phyloP scores from a whole-genome alignment of 768 basidiomycete species.

The Pisolithus tinctorius region DNA sequence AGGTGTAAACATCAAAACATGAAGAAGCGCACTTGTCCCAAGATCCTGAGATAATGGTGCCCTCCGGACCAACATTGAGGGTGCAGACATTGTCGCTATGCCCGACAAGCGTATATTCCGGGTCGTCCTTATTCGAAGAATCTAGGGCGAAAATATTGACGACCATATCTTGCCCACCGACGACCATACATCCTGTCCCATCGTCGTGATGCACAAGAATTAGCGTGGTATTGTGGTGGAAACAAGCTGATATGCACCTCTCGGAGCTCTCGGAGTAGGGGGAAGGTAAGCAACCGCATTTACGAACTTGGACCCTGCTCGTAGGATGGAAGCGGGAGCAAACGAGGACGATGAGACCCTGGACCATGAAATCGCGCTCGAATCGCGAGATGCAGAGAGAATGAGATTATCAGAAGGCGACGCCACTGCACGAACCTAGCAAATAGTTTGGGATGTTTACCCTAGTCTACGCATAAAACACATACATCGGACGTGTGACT shows the following conservation, averaged over 20 bases:
- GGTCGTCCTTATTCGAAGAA: constrained; percentile 54
- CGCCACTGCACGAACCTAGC: constrained; percentile 75
- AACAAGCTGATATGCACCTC: constrained; percentile 42
- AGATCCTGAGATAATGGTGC: constrained; percentile 85
- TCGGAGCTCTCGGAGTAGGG: constrained; percentile 59
- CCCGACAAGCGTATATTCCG: constrained; percentile 77
- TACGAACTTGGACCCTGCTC: constrained; percentile 66
- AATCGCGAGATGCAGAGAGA: constrained; percentile 88
- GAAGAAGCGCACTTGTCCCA: constrained; percentile 80
- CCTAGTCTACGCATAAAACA: constrained; percentile 5
- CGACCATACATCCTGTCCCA: constrained; percentile 68
- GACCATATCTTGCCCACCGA: constrained; percentile 85
- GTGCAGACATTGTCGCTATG: constrained; percentile 90
- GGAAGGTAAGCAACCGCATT: constrained; percentile 77
- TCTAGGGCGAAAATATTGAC: constrained; percentile 75
- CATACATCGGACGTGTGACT: constrained; percentile 73
- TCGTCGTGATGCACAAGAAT: constrained; percentile 4
- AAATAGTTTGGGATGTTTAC: constrained; percentile 5
- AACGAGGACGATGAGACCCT: constrained; percentile 47
- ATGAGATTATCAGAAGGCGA: constrained; percentile 73
- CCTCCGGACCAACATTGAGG: constrained; percentile 60
- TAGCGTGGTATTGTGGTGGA: neutral
- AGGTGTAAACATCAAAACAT: neutral
- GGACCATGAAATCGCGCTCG: constrained; percentile 84
- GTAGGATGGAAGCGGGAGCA: constrained; percentile 44